Base-by-base conservation (phyloP, 768 basidiomycete species). In the Naematelia encephala region DNA sequence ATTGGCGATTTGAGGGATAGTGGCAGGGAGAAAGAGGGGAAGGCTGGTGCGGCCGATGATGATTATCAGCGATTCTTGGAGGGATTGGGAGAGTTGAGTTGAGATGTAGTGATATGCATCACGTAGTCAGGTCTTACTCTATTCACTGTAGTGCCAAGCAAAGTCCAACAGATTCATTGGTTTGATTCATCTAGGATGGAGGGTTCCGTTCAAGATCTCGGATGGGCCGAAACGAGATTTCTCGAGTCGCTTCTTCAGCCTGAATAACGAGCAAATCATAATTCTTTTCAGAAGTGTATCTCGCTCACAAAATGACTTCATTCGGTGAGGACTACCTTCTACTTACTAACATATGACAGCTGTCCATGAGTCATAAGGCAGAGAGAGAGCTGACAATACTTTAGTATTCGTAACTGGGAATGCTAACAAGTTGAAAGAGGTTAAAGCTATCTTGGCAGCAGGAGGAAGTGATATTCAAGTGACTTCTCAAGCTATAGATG, bases 341-440 rank as follows among this genome's bases (percentile, higher is more conserved):
- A 25, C 47, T 11, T 11, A 11, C 11, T 23, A 50, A 22, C 22
- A 23, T 23, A 4, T 50, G n/a, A n/a, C n/a, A n/a, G n/a, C n/a
- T n/a, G n/a, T n/a, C n/a, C n/a, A n/a, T n/a, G n/a, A n/a, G n/a
- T n/a, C n/a, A n/a, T n/a, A n/a, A n/a, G n/a, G n/a, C n/a, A n/a
- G n/a, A n/a, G n/a, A n/a, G n/a, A n/a, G n/a, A n/a, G n/a, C n/a
- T n/a, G n/a, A n/a, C n/a, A n/a, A n/a, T n/a, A n/a, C n/a, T n/a
- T n/a, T 56, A 94, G 92, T 88, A 23, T 96, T 97, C 75, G 91
- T 97, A 16, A 97, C 94, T 0, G 90, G 92, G 25, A 97, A 98
- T 74, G 84, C 86, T 19, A 91, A 92, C 80, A 98, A 98, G 77
- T 81, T 98, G 25, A 83, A 81, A 59, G 94, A 98, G 79, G 91